These are phyloP conservation scores for Fusarium virguliforme DNA, from an alignment of 2,329 filamentous ascomycete genomes.

Conservation along the genomic window DNA sequence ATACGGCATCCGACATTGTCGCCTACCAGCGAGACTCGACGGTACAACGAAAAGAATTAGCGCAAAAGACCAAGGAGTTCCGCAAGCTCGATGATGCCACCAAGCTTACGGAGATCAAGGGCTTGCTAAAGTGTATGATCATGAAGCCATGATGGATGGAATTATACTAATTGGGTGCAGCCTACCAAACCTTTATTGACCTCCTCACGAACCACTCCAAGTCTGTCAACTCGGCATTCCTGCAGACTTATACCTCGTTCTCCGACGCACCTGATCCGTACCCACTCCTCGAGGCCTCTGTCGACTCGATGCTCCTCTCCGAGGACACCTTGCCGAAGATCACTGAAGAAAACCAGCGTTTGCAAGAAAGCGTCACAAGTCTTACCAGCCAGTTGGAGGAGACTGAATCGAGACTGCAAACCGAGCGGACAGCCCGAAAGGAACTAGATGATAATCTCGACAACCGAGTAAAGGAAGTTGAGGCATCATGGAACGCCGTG, in stretches of 20 bases:
- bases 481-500: slow-evolving; percentile 90
- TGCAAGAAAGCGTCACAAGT: slow-evolving; percentile 83
- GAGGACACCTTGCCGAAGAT: slow-evolving; percentile 94
- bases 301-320: slow-evolving; percentile 92
- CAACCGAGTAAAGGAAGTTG: slow-evolving; percentile 87
- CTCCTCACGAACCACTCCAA: slow-evolving; percentile 97
- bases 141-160: neutral
- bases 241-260: slow-evolving; percentile 92
- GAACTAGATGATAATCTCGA: slow-evolving; percentile 85
- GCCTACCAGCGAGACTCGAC: slow-evolving; percentile 95
- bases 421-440: slow-evolving; percentile 81
- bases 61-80: slow-evolving; percentile 99
- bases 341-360: slow-evolving; percentile 87
- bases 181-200: slow-evolving; percentile 98
- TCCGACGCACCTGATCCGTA: slow-evolving; percentile 98
- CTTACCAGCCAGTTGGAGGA: slow-evolving; percentile 88
- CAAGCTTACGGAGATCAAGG: slow-evolving; percentile 92
- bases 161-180: slow-evolving; percentile 62
- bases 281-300: slow-evolving; percentile 93
- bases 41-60: slow-evolving; percentile 94
- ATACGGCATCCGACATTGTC: slow-evolving; percentile 95
- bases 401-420: slow-evolving; percentile 83
- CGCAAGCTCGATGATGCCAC: slow-evolving; percentile 90
- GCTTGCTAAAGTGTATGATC: slow-evolving; percentile 82
- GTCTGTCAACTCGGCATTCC: slow-evolving; percentile 90